phyloP scores from a whole-genome alignment of 352 stramenopile genomes.

The Phytophthora ramorum region DNA sequence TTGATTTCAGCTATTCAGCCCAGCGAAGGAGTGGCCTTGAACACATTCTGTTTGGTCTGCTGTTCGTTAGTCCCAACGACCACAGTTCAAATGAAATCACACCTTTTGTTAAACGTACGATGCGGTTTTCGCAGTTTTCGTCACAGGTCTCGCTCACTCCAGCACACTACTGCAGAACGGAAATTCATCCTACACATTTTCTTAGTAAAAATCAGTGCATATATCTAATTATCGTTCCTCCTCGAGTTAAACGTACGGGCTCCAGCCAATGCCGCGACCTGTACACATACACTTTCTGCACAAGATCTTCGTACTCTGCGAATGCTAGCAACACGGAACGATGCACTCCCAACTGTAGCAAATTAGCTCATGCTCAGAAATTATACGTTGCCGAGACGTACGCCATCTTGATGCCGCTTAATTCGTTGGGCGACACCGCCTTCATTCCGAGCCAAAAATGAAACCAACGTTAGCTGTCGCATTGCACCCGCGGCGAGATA shows the following conservation, averaged over 20 bases:
- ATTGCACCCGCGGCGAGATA: not conserved
- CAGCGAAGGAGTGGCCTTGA: constrained; percentile 4
- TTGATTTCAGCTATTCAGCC: not conserved
- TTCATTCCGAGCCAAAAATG: too few relatives aligned
- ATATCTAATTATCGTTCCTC: not conserved
- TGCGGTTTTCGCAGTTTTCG: not conserved
- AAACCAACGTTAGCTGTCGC: not conserved
- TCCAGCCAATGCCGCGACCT: not conserved
- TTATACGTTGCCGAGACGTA: too few relatives aligned
- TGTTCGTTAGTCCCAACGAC: too few relatives aligned
- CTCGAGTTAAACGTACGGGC: not conserved
- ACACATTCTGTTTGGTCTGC: constrained; percentile 7
- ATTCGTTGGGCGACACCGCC: too few relatives aligned
- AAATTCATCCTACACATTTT: not conserved
- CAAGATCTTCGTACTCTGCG: constrained; percentile 4
- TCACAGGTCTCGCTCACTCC: not conserved
- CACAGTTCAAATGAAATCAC: too few relatives aligned
- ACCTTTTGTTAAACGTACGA: not conserved
- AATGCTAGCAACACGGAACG: not conserved
- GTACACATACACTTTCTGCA: not conserved
- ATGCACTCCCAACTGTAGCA: not conserved
- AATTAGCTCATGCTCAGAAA: not conserved
- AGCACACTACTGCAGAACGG: not conserved
- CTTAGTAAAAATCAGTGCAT: not conserved
- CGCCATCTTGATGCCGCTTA: too few relatives aligned